phyloP scores from a whole-genome alignment of 495 filamentous ascomycete species.

The Podospora comata region DNA sequence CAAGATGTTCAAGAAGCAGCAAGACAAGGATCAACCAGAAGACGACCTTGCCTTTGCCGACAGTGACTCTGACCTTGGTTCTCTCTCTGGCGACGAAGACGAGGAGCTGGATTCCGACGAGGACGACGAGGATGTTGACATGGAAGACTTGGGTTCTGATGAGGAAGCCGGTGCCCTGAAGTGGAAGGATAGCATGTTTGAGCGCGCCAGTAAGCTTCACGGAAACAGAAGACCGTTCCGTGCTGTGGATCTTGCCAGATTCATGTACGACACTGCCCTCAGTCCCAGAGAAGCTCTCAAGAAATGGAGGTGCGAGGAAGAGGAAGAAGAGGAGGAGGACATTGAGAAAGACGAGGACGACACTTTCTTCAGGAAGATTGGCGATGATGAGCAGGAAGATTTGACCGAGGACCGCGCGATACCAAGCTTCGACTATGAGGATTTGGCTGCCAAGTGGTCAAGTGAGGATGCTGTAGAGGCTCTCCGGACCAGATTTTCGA shows the following conservation, averaged over 20 bases:
- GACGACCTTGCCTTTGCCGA: conserved; percentile 85
- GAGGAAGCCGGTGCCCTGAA: conserved; percentile 64
- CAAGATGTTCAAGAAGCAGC: conserved; percentile 47
- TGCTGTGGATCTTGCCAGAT: conserved; percentile 71
- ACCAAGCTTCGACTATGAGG: conserved; percentile 74
- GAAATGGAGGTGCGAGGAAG: conserved; percentile 77
- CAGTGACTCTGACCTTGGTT: conserved; percentile 92
- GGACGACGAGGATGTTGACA: conserved; percentile 52
- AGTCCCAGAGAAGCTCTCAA: conserved; percentile 69
- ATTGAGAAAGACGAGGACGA: conserved; percentile 62
- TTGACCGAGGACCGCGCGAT: conserved; percentile 69
- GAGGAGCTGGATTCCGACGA: conserved; percentile 57
- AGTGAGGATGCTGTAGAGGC: conserved; percentile 71
- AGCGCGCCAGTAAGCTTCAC: conserved; percentile 70
- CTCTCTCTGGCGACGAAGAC: conserved; percentile 68
- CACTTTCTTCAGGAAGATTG: conserved; percentile 74
- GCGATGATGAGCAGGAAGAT: conserved; percentile 61
- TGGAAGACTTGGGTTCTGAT: conserved; percentile 49
- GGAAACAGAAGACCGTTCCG: conserved; percentile 65
- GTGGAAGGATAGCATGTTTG: conserved; percentile 86
- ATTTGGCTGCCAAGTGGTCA: conserved; percentile 81
- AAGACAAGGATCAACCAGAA: conserved; percentile 41
- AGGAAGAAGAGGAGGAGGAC: conserved; percentile 49
- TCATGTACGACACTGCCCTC: conserved; percentile 84
- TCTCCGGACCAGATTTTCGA: conserved; percentile 70